Conservation (phyloP, 2,329 filamentous ascomycete species). For the Diaporthe sp. region DNA sequence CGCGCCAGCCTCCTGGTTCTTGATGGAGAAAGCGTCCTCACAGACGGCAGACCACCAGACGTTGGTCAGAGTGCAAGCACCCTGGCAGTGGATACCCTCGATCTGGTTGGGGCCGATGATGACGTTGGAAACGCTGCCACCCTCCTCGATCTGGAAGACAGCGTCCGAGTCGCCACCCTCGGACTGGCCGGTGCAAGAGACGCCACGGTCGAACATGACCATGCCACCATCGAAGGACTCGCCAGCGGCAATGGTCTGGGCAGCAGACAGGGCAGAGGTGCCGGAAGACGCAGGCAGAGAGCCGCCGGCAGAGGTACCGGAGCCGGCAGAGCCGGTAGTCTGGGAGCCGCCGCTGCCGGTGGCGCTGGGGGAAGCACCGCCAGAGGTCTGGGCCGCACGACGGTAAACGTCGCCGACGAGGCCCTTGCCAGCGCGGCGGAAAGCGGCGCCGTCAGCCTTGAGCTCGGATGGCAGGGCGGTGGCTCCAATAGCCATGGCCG, state of each 20-base stretch:
- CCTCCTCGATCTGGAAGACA: conserved; percentile 64
- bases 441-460: neutral
- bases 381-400: conserved; percentile 27
- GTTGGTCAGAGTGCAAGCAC: conserved; percentile 56
- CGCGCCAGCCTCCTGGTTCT: conserved; percentile 48
- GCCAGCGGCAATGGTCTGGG: conserved; percentile 39
- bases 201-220: conserved; percentile 44
- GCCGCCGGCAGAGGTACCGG: conserved; percentile 20
- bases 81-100: conserved; percentile 64
- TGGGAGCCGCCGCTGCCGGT: conserved; percentile 17
- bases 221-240: conserved; percentile 51
- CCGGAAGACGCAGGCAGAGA: conserved; percentile 37
- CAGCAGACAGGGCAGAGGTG: conserved; percentile 31
- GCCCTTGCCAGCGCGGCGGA: conserved; percentile 26
- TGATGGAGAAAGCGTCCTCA: conserved; percentile 54
- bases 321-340: neutral
- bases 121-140: conserved; percentile 64
- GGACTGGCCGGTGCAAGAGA: conserved; percentile 40
- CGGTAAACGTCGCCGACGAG: conserved; percentile 27
- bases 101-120: conserved; percentile 64
- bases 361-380: conserved; percentile 1
- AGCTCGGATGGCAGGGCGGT: conserved; percentile 27
- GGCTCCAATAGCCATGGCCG: conserved; percentile 31
- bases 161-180: conserved; percentile 52
- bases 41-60: conserved; percentile 54